phyloP scores from a whole-genome alignment of 108 stramenopile genomes.

The Pseudonitzschia delicatissima region DNA sequence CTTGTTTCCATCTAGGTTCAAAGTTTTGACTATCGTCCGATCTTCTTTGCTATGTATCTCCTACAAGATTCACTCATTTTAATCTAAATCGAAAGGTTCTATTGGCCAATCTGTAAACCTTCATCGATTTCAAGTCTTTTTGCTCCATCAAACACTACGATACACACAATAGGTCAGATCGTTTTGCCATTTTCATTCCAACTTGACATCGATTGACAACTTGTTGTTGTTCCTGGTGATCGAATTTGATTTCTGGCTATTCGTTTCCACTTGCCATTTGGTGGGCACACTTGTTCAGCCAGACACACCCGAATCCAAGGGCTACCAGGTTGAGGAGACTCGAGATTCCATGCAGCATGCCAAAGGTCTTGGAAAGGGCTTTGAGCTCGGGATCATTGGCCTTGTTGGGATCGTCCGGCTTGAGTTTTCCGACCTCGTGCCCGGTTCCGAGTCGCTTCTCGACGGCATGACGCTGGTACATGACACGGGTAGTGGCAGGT shows the following conservation, averaged over 20 bases:
- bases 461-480: constrained; percentile 59
- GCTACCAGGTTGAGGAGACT: constrained; percentile 34
- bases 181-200: no score
- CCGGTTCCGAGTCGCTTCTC: constrained; percentile 49
- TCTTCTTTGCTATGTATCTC: no score
- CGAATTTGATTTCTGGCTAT: neutral
- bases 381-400: constrained; percentile 27
- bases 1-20: no score
- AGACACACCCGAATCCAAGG: constrained; percentile 11
- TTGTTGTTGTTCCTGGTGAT: no score
- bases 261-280: neutral
- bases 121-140: no score
- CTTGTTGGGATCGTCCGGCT: constrained; percentile 25
- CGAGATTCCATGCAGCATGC: constrained; percentile 75
- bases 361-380: constrained; percentile 56
- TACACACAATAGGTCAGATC: no score
- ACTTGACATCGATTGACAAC: no score
- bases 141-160: no score
- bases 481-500: constrained; percentile 56
- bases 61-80: no score
- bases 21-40: no score
- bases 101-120: no score
- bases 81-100: no score
- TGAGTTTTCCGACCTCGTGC: constrained; percentile 57
- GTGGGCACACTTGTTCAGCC: constrained; percentile 4